A percentile compares a stretch with the other conserved stretches of the same genome.
These are phyloP conservation scores for Metschnikowia bowlesiae DNA, from an alignment of 805 yeast genomes.

Conservation along the genomic window DNA sequence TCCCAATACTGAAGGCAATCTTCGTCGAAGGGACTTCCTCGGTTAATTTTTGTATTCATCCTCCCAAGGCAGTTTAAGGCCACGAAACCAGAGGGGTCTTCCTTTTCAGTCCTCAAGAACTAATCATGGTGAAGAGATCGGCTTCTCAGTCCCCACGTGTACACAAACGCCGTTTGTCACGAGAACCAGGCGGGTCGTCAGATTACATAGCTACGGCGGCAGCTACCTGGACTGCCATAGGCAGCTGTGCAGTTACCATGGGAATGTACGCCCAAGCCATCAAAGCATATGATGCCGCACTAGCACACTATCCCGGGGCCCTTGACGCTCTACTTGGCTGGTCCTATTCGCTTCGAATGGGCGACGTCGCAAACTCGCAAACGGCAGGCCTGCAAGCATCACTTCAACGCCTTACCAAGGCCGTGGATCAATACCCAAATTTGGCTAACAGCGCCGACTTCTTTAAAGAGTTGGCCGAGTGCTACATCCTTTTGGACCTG, in stretches of 20 bases:
- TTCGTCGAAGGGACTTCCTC: too few species aligned
- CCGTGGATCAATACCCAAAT: conserved; percentile 34
- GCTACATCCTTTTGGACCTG: conserved; percentile 44
- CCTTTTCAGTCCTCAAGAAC: not conserved
- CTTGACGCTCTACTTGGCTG: conserved; percentile 41
- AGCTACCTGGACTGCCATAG: conserved; percentile 46
- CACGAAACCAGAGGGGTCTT: not conserved
- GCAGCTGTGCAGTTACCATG: conserved; percentile 41
- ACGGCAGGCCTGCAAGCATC: conserved; percentile 38
- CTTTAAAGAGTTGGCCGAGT: conserved; percentile 49
- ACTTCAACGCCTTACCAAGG: conserved; percentile 36
- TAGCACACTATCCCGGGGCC: conserved; percentile 39
- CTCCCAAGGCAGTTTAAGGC: not conserved
- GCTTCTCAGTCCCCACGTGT: conserved; percentile 13
- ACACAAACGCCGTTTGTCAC: conserved; percentile 6
- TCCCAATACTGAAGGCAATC: not conserved
- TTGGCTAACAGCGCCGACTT: conserved; percentile 36
- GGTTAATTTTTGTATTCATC: not conserved
- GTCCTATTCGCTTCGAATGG: conserved; percentile 35
- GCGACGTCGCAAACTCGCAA: conserved; percentile 35
- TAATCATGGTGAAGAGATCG: conserved; percentile 10
- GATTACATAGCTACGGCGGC: conserved; percentile 17
- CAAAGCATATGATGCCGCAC: conserved; percentile 40
- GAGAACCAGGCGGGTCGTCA: not conserved
- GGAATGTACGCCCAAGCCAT: conserved; percentile 40